A percentile compares a stretch with the other conserved stretches of the same genome.
Evolutionary conservation across 2,329 filamentous ascomycete genomes (phyloP).

Genomic region (Sarocladium oryzae): DNA sequence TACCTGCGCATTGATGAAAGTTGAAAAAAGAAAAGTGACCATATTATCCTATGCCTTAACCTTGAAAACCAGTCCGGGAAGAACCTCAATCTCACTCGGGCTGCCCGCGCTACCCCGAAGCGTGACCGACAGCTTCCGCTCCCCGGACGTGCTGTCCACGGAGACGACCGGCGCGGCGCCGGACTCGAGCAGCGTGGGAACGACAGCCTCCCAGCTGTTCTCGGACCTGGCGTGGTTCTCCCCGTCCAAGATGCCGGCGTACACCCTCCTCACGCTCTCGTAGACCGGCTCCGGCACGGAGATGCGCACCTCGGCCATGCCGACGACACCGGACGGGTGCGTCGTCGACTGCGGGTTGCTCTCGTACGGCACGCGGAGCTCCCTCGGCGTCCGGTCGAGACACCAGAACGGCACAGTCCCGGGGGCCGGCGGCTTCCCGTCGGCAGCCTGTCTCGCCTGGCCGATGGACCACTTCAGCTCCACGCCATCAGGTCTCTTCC

Average conservation of each 20-base stretch:
- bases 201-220: not conserved
- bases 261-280: conserved; percentile 1
- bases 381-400: conserved; percentile 52
- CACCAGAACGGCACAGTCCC: conserved; percentile 60
- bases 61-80: not conserved
- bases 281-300: conserved; percentile 17
- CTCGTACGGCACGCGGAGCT: conserved; percentile 45
- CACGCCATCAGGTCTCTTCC: conserved; percentile 47
- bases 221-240: not conserved
- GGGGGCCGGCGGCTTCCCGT: conserved; percentile 24
- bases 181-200: not conserved
- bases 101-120: not conserved
- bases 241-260: not conserved
- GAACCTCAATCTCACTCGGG: not conserved
- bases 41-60: not conserved
- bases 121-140: not conserved
- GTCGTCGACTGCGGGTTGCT: conserved; percentile 20
- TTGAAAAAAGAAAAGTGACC: not conserved
- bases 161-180: not conserved
- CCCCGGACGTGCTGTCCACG: not conserved
- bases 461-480: conserved; percentile 55
- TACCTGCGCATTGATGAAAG: too few species aligned
- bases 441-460: conserved; percentile 20
- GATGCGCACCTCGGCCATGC: conserved; percentile 40
- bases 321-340: conserved; percentile 46